Evolutionary conservation across 306 rosid species (phyloP).

Genomic region (Sicyos baderoa): DNA sequence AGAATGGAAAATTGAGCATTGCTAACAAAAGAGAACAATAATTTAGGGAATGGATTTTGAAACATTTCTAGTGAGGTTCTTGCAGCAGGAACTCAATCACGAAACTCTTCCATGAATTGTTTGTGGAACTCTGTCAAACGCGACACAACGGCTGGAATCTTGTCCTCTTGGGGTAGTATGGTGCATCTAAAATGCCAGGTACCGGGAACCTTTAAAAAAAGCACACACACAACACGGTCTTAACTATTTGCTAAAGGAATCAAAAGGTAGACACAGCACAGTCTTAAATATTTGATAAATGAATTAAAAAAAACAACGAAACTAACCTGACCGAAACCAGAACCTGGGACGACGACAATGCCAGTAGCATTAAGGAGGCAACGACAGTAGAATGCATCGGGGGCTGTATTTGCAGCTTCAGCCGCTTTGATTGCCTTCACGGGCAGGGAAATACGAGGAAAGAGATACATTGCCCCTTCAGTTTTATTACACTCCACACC

Average conservation of each 20-base stretch:
- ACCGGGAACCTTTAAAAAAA: constrained; percentile 63
- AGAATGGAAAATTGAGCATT: neutral
- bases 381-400: constrained; percentile 70
- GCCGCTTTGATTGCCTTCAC: constrained; percentile 78
- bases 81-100: constrained; percentile 30
- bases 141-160: constrained; percentile 68
- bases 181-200: constrained; percentile 99
- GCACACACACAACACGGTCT: constrained; percentile 4
- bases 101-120: constrained; percentile 65
- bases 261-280: neutral
- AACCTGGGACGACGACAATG: constrained; percentile 80
- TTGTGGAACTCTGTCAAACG: constrained; percentile 78
- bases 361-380: constrained; percentile 76
- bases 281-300: constrained; percentile 15
- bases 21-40: neutral
- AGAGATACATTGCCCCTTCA: constrained; percentile 89
- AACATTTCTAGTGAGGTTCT: neutral
- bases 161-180: constrained; percentile 90
- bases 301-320: neutral
- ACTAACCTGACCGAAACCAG: constrained; percentile 89
- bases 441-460: constrained; percentile 55
- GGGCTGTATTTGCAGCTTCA: constrained; percentile 45
- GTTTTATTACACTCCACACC: constrained; percentile 85
- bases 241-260: constrained; percentile 13
- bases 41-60: neutral